Base-by-base conservation (phyloP, 768 basidiomycete genomes). In the Boletus fagicola region DNA sequence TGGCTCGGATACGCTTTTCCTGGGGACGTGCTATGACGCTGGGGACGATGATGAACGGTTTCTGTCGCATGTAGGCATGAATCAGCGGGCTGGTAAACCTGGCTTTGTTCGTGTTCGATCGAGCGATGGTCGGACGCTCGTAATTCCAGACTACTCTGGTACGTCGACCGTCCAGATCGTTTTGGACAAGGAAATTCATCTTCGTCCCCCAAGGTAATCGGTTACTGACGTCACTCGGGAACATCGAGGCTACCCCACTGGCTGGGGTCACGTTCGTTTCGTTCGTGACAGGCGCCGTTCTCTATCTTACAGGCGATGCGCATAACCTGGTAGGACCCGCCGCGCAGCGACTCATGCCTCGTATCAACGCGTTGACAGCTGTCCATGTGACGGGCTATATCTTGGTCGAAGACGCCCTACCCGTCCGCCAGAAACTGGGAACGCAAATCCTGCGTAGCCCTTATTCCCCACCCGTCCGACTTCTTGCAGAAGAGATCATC, bases 11-110 rank as follows among this genome's bases (percentile, higher is more conserved):
- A 83, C 84, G 0, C 76, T 80, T 9, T 88, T 83, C 64, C 57
- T 88, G 42, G 85, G 83, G 5, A 81, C 84, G 1, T 74, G 76
- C 1, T 84, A 85, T 59, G 59, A 70, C 2, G 79, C 81, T 5
- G 50, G 58, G 4, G 54, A 69, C 12, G 78, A 83, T 18, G 67
- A 65, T 1, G 50, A 62, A 13, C 65, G 48, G 4, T 79, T 75
- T 59, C 81, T 81, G 0, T 84, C 85, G 1, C 86, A 87, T 62
- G 62, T 85, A 8, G 87, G 86, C 31, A 84, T 83, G 76, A 88
- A 88, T 55, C 82, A 85, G 31, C 83, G 87, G 5, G 85, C 83
- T 4, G 87, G 87, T 2, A 73, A 75, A 33, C 76, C 78, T 20
- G 86, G 87, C 0, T 87, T 86, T 63, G 73, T 83, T 1, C 83